Evolutionary conservation across 2,329 filamentous ascomycete genomes (phyloP), one percentile per base, ranked within the genome.

Genomic region (Ilyonectria mors-panacis): DNA sequence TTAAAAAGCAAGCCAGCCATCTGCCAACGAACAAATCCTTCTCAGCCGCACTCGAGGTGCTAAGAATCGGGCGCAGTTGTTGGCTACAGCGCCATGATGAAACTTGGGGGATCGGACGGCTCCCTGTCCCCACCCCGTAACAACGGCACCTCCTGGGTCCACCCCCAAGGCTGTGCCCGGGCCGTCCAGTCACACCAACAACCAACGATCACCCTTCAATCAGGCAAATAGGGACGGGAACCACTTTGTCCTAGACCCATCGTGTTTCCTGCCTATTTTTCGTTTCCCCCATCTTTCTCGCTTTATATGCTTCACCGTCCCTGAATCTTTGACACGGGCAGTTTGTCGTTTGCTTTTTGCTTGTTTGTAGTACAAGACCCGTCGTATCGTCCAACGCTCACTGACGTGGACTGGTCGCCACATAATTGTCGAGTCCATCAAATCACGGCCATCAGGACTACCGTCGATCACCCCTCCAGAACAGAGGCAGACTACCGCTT

Each of bases 91-190:
- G 58, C 50, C n/a, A 71, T 21, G 42, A 71, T 74, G 73, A 75
- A 75, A 75, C 73, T 54, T 35, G 55, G 30, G 63, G 50, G 61
- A 69, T 69, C 67, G 63, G 55, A 50, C 23, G 44, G 44, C 48
- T 30, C 51, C 58, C 47, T 47, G 23, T 69, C 70, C 66, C 70
- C 63, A 63, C 67, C 64, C 66, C 66, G 56, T 64, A 67, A 67
- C 66, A 58, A 26, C 26, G 63, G 70, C 63, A 57, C 48, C 61
- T 66, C 60, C 55, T 37, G 62, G 60, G 62, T 59, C 66, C 73
- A 73, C 73, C 63, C 66, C 58, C 73, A 75, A 73, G 73, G 73
- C 73, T 75, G 72, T 74, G 70, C 61, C 45, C 23, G 61, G 54
- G 67, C 70, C 71, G 68, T 67, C 65, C 63, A 72, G 64, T 73